Conservation (phyloP, 768 basidiomycete genomes). For the Leucocoprinus leucothites region DNA sequence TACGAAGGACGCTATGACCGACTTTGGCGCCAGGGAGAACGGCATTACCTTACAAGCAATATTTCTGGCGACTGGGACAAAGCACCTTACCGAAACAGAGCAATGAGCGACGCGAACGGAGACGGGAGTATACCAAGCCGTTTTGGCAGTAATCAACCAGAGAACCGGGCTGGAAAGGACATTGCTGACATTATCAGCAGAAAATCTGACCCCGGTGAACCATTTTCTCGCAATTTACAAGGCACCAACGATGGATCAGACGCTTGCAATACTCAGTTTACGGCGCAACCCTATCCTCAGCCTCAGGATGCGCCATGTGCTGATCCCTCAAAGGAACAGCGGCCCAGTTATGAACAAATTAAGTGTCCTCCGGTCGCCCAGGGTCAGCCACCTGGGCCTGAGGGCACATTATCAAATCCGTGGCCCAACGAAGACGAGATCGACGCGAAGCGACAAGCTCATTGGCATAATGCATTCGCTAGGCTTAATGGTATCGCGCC, state of each 20-base stretch:
- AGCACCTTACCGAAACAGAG: neutral
- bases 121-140: neutral
- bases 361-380: neutral
- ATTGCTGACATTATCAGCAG: neutral
- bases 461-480: slow-evolving; percentile 6
- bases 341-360: neutral
- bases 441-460: neutral
- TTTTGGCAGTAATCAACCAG: neutral
- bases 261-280: neutral
- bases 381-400: neutral
- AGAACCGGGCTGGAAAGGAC: neutral
- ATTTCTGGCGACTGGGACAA: neutral
- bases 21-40: slow-evolving; percentile 1
- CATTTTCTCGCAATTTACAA: neutral
- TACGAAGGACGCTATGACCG: neutral
- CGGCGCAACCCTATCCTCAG: neutral
- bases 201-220: neutral
- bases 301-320: neutral
- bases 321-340: neutral
- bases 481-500: neutral
- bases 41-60: neutral
- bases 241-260: neutral
- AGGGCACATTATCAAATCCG: neutral
- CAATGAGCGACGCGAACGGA: neutral
- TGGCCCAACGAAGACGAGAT: slow-evolving; percentile 4